Conservation (phyloP, 73 alveolate genomes). For the Effrenium voratum region DNA sequence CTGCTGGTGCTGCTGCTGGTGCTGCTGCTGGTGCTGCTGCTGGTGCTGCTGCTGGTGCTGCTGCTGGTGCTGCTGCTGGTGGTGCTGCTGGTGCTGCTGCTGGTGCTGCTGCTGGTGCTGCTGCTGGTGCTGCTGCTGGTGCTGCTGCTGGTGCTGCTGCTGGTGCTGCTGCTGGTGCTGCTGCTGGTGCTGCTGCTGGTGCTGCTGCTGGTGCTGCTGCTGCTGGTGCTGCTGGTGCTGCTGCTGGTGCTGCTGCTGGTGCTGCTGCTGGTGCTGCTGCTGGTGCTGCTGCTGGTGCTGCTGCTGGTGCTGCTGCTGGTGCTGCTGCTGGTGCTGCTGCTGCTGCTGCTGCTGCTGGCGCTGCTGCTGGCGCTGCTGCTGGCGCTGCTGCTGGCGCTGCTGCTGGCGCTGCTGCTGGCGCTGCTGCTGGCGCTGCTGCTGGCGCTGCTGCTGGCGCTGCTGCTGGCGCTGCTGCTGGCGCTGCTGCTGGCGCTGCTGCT, state of each 20-base stretch:
- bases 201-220: conserved; percentile 2
- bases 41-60: neutral
- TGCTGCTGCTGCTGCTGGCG: neutral
- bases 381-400: neutral
- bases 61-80: neutral
- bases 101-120: neutral
- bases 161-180: neutral
- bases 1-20: neutral
- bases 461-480: neutral
- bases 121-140: neutral
- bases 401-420: neutral
- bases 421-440: neutral
- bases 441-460: neutral
- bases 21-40: neutral
- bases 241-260: neutral
- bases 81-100: neutral
- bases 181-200: neutral
- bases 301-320: neutral
- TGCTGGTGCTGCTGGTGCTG: conserved; percentile 6
- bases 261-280: conserved; percentile 2
- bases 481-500: neutral
- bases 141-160: neutral
- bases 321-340: conserved; percentile 2
- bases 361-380: neutral
- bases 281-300: neutral